These are phyloP conservation scores for Suillus variegatus DNA, from an alignment of 768 basidiomycete species.

Conservation along the genomic window DNA sequence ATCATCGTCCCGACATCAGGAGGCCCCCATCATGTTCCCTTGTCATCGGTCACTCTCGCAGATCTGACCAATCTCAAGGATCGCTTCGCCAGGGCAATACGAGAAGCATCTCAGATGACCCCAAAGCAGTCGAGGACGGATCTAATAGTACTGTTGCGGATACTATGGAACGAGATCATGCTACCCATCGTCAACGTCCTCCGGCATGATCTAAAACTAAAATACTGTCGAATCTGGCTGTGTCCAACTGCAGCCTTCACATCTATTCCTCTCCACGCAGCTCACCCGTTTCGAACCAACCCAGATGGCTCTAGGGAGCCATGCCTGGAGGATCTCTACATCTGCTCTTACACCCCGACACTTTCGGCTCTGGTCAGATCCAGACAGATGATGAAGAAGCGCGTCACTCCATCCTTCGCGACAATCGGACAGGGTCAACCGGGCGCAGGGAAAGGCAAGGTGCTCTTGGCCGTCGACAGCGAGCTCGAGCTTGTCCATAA, in stretches of 20 bases:
- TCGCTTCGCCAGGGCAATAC: slow-evolving; percentile 8
- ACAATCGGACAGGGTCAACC: background rate
- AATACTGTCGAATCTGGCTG: no score
- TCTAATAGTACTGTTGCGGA: no score
- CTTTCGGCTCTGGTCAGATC: background rate
- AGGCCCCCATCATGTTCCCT: background rate
- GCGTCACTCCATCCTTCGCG: background rate
- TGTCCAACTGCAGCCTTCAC: no score
- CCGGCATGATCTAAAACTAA: no score
- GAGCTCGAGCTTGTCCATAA: background rate
- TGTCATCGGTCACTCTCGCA: background rate
- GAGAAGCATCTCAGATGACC: background rate
- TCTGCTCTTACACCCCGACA: background rate
- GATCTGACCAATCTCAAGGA: slow-evolving; percentile 11
- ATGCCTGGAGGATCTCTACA: background rate
- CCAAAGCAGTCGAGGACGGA: no score
- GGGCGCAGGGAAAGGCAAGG: background rate
- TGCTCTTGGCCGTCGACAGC: background rate
- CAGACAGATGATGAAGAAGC: background rate
- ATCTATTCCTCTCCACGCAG: no score
- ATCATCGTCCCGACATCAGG: background rate
- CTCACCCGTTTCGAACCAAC: no score
- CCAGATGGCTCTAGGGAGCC: no score
- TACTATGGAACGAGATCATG: no score
- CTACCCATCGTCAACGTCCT: background rate